phyloP scores from a whole-genome alignment of 192 early-diverging fungal genomes.

The Podila verticillata region DNA sequence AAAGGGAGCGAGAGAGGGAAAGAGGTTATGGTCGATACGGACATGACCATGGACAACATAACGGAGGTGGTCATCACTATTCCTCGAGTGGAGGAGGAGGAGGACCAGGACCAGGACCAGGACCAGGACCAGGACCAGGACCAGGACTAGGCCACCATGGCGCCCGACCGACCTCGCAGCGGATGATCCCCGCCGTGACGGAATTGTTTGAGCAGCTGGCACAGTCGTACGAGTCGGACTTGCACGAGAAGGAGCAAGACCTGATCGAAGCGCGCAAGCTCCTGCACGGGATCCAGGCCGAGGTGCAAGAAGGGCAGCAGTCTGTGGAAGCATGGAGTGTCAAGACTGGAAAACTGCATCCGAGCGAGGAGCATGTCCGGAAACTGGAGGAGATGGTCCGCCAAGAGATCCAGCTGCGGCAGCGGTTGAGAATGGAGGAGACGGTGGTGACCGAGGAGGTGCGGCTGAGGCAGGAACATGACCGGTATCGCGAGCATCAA shows the following conservation, averaged over 20 bases:
- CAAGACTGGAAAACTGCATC: slow-evolving; percentile 29
- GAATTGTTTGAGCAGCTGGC: slow-evolving; percentile 57
- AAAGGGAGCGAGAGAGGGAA: background rate
- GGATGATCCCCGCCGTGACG: slow-evolving; percentile 48
- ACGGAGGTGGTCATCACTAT: background rate
- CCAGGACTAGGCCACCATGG: background rate
- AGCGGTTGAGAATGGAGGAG: slow-evolving; percentile 40
- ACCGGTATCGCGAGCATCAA: background rate
- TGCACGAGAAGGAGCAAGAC: slow-evolving; percentile 54
- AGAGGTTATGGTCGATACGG: background rate
- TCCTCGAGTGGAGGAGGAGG: background rate
- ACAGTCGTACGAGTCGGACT: slow-evolving; percentile 55
- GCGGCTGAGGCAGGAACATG: slow-evolving; percentile 18
- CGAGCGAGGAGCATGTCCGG: slow-evolving; percentile 36
- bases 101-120: background rate
- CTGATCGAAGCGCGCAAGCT: slow-evolving; percentile 48
- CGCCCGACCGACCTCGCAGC: slow-evolving; percentile 13
- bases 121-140: background rate
- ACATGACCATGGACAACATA: background rate
- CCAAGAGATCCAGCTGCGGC: slow-evolving; percentile 40
- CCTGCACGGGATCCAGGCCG: slow-evolving; percentile 31
- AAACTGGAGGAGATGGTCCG: slow-evolving; percentile 30
- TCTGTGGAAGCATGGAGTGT: slow-evolving; percentile 28
- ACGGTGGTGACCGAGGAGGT: slow-evolving; percentile 33
- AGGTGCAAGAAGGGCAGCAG: slow-evolving; percentile 44